Evolutionary conservation across 2,329 filamentous ascomycete genomes (phyloP).

Genomic region (Didymella pomorum): DNA sequence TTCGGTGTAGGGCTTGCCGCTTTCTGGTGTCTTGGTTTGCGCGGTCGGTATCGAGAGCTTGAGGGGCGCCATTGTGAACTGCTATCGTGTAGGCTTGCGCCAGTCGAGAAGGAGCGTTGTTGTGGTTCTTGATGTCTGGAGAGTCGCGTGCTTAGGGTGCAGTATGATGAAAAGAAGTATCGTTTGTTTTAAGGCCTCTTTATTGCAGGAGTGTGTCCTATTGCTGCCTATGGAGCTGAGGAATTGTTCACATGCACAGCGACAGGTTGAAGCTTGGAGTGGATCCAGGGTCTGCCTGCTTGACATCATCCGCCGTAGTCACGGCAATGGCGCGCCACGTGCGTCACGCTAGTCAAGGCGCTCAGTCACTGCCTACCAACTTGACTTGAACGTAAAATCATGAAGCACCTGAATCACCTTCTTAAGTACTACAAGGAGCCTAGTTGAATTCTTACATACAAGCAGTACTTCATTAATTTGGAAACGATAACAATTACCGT

Average conservation of each 20-base stretch:
- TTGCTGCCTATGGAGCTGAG: constrained; percentile 14
- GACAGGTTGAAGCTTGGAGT: constrained; percentile 13
- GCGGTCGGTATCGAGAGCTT: constrained; percentile 58
- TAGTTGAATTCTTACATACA: background rate
- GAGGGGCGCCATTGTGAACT: constrained; percentile 54
- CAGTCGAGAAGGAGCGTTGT: no score
- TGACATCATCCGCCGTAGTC: constrained; percentile 20
- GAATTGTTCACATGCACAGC: constrained; percentile 15
- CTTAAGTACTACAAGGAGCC: no score
- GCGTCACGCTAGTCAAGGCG: constrained; percentile 10
- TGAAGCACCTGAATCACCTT: background rate
- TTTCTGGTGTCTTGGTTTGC: constrained; percentile 59
- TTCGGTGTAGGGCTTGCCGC: constrained; percentile 72
- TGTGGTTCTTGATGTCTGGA: no score
- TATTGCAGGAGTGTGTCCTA: background rate
- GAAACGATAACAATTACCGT: background rate
- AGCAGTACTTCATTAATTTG: background rate
- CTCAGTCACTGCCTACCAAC: background rate
- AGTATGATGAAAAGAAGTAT: no score
- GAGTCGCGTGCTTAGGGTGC: no score
- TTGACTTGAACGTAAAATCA: background rate
- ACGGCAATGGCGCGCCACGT: constrained; percentile 18
- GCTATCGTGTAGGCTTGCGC: no score
- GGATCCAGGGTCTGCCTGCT: constrained; percentile 18
- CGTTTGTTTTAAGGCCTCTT: no score